These are phyloP conservation scores for Triticum turgidum DNA, from an alignment of 176 grass and related monocot species.

Conservation along the genomic window DNA sequence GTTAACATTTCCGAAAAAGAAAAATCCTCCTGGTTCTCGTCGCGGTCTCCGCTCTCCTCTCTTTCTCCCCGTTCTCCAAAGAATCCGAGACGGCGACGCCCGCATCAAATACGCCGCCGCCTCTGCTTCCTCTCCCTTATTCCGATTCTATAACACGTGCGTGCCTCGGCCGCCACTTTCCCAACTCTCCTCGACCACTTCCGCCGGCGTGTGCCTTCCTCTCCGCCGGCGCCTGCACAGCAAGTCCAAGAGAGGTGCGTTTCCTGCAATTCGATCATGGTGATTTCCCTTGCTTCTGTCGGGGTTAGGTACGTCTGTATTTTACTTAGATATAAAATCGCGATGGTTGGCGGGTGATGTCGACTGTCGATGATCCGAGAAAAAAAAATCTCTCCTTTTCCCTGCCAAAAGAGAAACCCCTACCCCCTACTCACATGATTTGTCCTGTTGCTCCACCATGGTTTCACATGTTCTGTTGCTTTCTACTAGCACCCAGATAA, in stretches of 20 bases:
- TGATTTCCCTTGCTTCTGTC: not conserved
- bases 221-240: not conserved
- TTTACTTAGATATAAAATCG: not conserved
- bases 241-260: constrained; percentile 20
- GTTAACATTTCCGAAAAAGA: not conserved
- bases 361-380: not conserved
- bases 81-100: constrained; percentile 38
- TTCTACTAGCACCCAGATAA: not conserved
- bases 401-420: not conserved
- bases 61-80: not conserved
- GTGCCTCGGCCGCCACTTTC: not conserved
- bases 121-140: not conserved
- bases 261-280: constrained; percentile 1
- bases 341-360: not conserved
- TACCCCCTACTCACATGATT: not conserved
- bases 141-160: not conserved
- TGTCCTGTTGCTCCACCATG: not conserved
- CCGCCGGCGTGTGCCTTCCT: not conserved
- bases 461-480: not conserved
- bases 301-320: not conserved
- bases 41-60: constrained; percentile 5
- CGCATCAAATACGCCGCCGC: constrained; percentile 21
- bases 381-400: not conserved
- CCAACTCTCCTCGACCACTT: not conserved
- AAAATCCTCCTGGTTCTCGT: not conserved